Evolutionary conservation across 2,329 filamentous ascomycete genomes (phyloP), one percentile per base, ranked within the genome.

Genomic region (Alternaria sp.): DNA sequence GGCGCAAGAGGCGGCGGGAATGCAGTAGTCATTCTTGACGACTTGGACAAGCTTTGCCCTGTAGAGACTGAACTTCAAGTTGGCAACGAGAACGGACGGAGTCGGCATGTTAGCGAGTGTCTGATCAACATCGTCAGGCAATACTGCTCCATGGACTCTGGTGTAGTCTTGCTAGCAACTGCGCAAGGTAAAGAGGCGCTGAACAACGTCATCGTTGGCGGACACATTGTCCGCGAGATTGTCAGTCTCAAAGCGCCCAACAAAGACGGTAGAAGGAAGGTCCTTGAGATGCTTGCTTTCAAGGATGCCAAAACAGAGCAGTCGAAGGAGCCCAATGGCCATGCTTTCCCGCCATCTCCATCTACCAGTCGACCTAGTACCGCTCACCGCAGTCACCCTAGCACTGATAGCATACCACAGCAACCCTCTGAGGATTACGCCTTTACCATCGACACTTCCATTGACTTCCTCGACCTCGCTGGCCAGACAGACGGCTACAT

Each of bases 401-500:
- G 81, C 11, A 71, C 73, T 21, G 71, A 71, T 51, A 70, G 78
- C 74, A 58, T 73, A 57, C 71, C 74, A 72, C 26, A 62, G 66
- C 87, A 64, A 47, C 30, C 53, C 11, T 71, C 50, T 26, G 55
- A 55, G 7, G 74, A 75, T 18, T 78, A 78, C 18, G 91, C 90
- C 0, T 96, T 97, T 72, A 81, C 90, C 2, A 83, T 97, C 6
- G 91, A 94, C 61, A 82, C 88, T 0, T 87, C 91, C 53, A 87
- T 99, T 10, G 96, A 99, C 78, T 92, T 98, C 61, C 87, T 98
- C 9, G 95, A 98, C 67, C 87, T 99, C 60, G 94, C 96, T 18
- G 94, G 96, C 2, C 91, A 95, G 71, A 98, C 95, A 0, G 96
- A 99, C 76, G 96, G 96, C 1, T 99, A 98, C 77, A 97, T 98